Evolutionary conservation across 1,284 basidiomycete species (phyloP).

Genomic region (Irpex sp.): DNA sequence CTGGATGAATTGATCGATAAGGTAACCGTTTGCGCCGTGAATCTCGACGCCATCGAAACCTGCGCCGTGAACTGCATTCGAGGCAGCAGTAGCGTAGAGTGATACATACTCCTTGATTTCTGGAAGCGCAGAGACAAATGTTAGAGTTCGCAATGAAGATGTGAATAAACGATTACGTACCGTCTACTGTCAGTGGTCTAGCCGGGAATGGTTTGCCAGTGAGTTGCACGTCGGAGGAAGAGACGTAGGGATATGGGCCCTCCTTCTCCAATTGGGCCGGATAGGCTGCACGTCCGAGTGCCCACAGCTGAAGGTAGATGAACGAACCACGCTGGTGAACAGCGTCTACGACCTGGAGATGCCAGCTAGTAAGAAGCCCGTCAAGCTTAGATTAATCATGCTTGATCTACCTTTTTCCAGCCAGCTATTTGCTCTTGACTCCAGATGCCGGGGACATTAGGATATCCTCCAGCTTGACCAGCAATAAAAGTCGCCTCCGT

Average conservation of each 20-base stretch:
- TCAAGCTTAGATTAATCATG: background rate
- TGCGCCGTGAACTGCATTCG: too few relatives aligned
- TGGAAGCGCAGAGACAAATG: too few relatives aligned
- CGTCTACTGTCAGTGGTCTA: conserved; percentile 41
- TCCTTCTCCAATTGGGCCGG: conserved; percentile 33
- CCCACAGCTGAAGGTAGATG: conserved; percentile 58
- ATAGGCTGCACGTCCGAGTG: conserved; percentile 47
- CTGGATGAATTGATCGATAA: too few relatives aligned
- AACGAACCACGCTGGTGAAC: conserved; percentile 42
- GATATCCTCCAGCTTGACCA: conserved; percentile 42
- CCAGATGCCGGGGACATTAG: conserved; percentile 50
- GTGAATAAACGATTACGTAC: conserved; percentile 3
- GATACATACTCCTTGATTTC: too few relatives aligned
- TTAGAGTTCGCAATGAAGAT: too few relatives aligned
- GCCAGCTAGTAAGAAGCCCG: background rate
- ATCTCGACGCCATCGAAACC: too few relatives aligned
- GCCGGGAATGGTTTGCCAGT: conserved; percentile 36
- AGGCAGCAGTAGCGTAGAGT: too few relatives aligned
- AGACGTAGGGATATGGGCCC: conserved; percentile 37
- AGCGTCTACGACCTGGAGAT: conserved; percentile 32
- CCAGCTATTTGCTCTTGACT: conserved; percentile 48
- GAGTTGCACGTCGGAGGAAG: conserved; percentile 39
- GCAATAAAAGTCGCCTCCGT: conserved; percentile 54
- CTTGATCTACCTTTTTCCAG: conserved; percentile 51
- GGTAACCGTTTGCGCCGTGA: too few relatives aligned